These are phyloP conservation scores for Kurtzmaniella quercitrusa DNA, from an alignment of 1,139 yeast species.

Conservation along the genomic window DNA sequence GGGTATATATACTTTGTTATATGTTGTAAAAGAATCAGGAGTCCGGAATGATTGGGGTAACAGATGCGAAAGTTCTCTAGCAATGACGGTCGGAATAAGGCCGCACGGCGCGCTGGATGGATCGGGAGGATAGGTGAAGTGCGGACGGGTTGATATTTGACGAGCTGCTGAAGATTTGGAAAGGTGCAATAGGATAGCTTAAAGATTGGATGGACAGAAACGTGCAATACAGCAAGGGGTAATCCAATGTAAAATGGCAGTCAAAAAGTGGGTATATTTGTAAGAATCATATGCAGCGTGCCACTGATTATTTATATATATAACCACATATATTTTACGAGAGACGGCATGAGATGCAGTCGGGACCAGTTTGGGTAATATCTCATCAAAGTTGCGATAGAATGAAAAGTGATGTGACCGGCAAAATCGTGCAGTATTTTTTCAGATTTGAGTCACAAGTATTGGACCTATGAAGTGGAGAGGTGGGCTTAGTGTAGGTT, in stretches of 20 bases:
- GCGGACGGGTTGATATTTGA: too few species aligned
- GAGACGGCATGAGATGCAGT: neutral
- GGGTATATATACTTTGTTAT: too few species aligned
- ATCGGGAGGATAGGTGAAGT: too few species aligned
- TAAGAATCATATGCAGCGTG: neutral
- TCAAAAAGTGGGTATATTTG: neutral
- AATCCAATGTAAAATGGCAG: neutral
- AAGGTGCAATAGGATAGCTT: neutral
- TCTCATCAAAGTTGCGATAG: too few species aligned
- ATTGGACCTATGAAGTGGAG: too few species aligned
- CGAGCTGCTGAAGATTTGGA: too few species aligned
- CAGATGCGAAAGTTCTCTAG: too few species aligned
- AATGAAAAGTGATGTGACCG: neutral
- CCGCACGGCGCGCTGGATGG: too few species aligned
- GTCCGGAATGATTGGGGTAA: neutral
- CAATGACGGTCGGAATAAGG: too few species aligned
- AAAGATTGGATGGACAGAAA: neutral
- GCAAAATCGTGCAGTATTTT: neutral
- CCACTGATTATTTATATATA: neutral
- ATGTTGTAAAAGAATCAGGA: too few species aligned
- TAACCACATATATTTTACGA: neutral
- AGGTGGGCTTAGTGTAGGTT: neutral
- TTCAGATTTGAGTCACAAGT: too few species aligned
- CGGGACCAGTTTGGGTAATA: too few species aligned
- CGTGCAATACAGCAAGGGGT: neutral